phyloP scores from a whole-genome alignment of 345 rosid species.

The Diplotaxis tenuifolia region DNA sequence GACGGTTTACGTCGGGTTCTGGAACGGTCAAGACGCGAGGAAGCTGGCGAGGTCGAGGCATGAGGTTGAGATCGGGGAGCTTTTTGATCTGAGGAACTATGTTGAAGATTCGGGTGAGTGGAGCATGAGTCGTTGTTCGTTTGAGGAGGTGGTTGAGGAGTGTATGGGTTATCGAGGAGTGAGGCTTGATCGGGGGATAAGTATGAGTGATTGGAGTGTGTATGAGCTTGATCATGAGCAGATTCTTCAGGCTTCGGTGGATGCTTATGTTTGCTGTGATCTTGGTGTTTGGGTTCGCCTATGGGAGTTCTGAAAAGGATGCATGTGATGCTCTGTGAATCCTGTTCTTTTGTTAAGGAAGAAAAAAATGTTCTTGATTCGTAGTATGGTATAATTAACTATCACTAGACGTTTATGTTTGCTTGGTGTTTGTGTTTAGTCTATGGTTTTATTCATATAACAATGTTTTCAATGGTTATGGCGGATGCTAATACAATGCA shows the following conservation, averaged over 20 bases:
- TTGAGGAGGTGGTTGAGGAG: background rate
- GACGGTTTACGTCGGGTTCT: background rate
- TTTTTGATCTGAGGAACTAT: background rate
- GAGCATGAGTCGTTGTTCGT: background rate
- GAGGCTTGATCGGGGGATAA: background rate
- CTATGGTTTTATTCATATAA: background rate
- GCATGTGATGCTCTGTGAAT: background rate
- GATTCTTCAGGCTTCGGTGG: background rate
- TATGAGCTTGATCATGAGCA: background rate
- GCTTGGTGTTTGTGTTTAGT: background rate
- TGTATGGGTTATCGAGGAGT: background rate
- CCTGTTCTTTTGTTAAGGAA: background rate
- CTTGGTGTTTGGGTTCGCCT: background rate
- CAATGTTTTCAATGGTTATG: background rate
- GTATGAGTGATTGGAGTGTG: background rate
- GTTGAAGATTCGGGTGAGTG: background rate
- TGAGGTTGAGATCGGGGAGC: background rate
- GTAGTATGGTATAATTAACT: background rate
- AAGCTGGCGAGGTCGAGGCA: background rate
- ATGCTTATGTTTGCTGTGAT: background rate
- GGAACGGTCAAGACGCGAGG: background rate
- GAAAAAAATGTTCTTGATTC: background rate
- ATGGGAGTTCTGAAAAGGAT: background rate
- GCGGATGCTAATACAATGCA: background rate
- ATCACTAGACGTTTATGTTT: background rate